Evolutionary conservation across 2,329 filamentous ascomycete species (phyloP).

Genomic region (Fusarium citri): DNA sequence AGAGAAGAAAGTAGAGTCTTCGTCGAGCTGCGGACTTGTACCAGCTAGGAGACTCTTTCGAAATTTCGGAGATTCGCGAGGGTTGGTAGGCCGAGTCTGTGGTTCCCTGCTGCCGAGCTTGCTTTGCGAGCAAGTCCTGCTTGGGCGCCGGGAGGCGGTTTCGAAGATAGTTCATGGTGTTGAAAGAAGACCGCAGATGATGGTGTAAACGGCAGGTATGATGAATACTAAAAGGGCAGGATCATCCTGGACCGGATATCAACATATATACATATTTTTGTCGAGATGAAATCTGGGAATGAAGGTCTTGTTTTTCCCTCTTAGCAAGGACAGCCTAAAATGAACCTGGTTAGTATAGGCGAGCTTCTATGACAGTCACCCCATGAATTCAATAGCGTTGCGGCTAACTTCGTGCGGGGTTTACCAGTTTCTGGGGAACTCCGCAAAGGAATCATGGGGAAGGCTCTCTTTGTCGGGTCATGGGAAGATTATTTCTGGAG

Average conservation of each 20-base stretch:
- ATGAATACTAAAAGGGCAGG: neutral
- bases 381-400: conserved; percentile 12
- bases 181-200: too few relatives aligned
- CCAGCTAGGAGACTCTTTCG: conserved; percentile 45
- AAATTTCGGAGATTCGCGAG: conserved; percentile 47
- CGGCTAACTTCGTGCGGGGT: conserved; percentile 11
- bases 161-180: conserved; percentile 3
- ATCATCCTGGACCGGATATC: neutral
- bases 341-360: neutral
- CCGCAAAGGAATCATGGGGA: conserved; percentile 2
- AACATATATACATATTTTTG: conserved; percentile 7
- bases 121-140: conserved; percentile 12
- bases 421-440: conserved; percentile 3
- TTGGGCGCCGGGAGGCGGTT: conserved; percentile 7
- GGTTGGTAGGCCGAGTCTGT: conserved; percentile 34
- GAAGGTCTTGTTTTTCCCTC: neutral
- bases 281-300: neutral
- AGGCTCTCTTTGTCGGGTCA: neutral
- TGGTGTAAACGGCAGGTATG: neutral
- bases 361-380: neutral
- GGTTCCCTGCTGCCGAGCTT: conserved; percentile 33
- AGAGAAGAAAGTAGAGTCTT: conserved; percentile 49
- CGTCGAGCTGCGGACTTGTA: conserved; percentile 48
- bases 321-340: neutral
- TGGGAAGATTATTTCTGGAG: neutral